phyloP scores from a whole-genome alignment of 1,139 yeast genomes.

The Lodderomyces orthopsilosis region DNA sequence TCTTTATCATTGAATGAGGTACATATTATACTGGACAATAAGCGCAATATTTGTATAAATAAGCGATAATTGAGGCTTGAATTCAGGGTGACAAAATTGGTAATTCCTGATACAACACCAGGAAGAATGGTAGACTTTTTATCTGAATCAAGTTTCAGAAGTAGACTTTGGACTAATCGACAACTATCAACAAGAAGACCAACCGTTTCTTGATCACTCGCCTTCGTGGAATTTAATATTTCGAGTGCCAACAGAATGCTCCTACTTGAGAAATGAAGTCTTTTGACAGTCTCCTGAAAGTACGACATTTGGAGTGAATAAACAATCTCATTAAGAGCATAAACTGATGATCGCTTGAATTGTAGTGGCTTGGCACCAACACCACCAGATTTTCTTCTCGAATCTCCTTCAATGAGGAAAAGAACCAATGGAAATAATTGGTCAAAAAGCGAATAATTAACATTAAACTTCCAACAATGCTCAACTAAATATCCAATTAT shows the following conservation, averaged over 20 bases:
- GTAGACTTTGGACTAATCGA: constrained; percentile 9
- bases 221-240: constrained; percentile 13
- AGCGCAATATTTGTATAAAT: constrained; percentile 21
- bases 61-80: constrained; percentile 26
- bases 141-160: constrained; percentile 21
- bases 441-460: constrained; percentile 27
- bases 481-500: constrained; percentile 29
- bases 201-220: constrained; percentile 12
- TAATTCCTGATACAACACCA: constrained; percentile 35
- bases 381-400: constrained; percentile 5
- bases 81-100: constrained; percentile 25
- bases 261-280: constrained; percentile 28
- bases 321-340: constrained; percentile 6
- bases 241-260: constrained; percentile 24
- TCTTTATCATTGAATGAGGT: constrained; percentile 30
- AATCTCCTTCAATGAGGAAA: constrained; percentile 19
- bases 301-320: constrained; percentile 15
- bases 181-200: constrained; percentile 5
- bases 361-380: constrained; percentile 12
- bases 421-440: constrained; percentile 36
- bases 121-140: constrained; percentile 41
- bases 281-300: constrained; percentile 18
- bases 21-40: constrained; percentile 21
- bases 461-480: constrained; percentile 32
- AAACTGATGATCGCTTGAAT: constrained; percentile 21